Base-by-base conservation (phyloP, 805 yeast species). In the Metschnikowia cubensis region DNA sequence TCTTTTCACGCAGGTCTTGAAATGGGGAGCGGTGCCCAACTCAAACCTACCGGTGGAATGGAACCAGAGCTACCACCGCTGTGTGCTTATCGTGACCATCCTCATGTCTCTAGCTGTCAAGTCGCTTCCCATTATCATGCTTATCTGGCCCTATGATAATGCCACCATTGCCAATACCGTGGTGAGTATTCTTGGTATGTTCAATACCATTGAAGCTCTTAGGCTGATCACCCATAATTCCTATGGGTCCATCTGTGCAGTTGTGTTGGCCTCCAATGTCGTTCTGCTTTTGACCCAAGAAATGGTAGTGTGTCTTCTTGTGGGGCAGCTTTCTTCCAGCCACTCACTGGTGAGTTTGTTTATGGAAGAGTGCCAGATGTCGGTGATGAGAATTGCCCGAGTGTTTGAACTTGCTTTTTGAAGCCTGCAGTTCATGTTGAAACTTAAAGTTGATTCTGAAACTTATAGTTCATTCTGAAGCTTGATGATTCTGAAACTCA, bases 81-180 rank as follows among this genome's bases (percentile, higher is more conserved):
- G 68, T n/a, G 76, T 79, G 3, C 65, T 91, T 15, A 76, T 89
- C 0, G 76, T 84, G 8, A 85, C 96, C 0, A 75, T 90, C 1
- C 63, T 91, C 41, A 76, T 90, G 5, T 84, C 97, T 0, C 83
- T 89, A 40, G 82, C 88, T 0, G 84, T 92, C 36, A 89, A 87
- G 61, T 73, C 92, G 20, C 84, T 92, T 54, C 99, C 99, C 0
- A 85, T 94, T 17, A 74, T 94, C 33, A 92, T 92, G 91, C 73
- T 94, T 32, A 92, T 94, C 34, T 94, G 99, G 99, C 94, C 96
- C 0, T 94, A 94, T 61, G 97, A 94, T 62, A 62, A 62, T 35
- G 80, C 87, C n/a, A 74, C 85, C 1, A 74, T 85, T 3, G 84
- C 86, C 0, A 77, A 83, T 18, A 70, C 73, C 5, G 69, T 83